Conservation (phyloP, 148 eudicot genomes). For the Spergularia bocconei region DNA sequence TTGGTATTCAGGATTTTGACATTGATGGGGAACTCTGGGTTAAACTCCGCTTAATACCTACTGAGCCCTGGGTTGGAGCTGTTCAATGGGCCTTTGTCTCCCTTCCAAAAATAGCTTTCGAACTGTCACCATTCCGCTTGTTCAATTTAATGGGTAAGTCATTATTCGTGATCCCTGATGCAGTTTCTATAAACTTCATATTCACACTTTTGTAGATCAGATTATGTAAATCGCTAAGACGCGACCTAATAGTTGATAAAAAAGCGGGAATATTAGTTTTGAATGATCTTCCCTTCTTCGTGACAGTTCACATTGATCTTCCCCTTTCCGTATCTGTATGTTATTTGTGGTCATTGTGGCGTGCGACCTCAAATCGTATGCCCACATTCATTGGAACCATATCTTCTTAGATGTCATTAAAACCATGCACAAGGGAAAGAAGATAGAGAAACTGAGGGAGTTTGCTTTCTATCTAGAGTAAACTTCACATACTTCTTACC, state of each 20-base stretch:
- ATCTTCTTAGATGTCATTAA: too few species aligned
- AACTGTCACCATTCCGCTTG: slow-evolving; percentile 85
- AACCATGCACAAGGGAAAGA: too few species aligned
- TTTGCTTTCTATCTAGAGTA: too few species aligned
- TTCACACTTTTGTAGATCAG: not conserved
- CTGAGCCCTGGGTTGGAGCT: slow-evolving; percentile 95
- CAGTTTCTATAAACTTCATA: not conserved
- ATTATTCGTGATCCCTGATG: not conserved
- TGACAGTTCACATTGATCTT: too few species aligned
- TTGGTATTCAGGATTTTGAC: slow-evolving; percentile 89
- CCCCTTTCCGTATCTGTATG: too few species aligned
- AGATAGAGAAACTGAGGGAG: too few species aligned
- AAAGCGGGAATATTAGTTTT: not conserved
- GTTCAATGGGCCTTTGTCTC: slow-evolving; percentile 97
- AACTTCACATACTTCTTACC: not conserved
- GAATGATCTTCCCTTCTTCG: too few species aligned
- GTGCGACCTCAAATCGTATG: too few species aligned
- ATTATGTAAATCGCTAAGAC: not conserved
- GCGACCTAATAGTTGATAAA: not conserved
- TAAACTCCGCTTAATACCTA: slow-evolving; percentile 73
- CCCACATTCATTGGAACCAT: too few species aligned
- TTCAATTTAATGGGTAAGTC: slow-evolving; percentile 89
- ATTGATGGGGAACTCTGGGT: slow-evolving; percentile 99
- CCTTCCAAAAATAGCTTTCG: slow-evolving; percentile 89
- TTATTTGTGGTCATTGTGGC: too few species aligned